These are phyloP conservation scores for Arabis hirsuta DNA, from an alignment of 345 rosid genomes.

Conservation along the genomic window DNA sequence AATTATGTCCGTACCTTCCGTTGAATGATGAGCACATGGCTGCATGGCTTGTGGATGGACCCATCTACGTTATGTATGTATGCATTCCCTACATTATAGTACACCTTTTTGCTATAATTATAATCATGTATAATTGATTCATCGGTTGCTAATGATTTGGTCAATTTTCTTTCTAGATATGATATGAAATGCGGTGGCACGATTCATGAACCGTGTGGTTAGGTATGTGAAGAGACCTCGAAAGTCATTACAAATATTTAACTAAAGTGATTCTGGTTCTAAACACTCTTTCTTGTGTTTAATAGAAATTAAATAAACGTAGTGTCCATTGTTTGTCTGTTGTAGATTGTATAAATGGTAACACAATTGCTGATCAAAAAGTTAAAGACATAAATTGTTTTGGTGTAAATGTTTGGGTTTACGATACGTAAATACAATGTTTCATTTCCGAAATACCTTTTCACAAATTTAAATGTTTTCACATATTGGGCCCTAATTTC, in stretches of 20 bases:
- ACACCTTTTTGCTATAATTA: neutral
- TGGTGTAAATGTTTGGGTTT: neutral
- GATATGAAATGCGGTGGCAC: slow-evolving; percentile 24
- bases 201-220: slow-evolving; percentile 38
- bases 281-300: neutral
- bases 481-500: too few species aligned
- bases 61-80: slow-evolving; percentile 24
- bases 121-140: slow-evolving; percentile 18
- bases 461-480: too few species aligned
- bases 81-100: neutral
- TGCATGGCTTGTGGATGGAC: slow-evolving; percentile 30
- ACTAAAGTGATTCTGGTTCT: neutral
- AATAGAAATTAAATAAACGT: neutral
- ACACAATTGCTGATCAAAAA: neutral
- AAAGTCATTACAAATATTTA: slow-evolving; percentile 3
- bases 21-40: slow-evolving; percentile 33
- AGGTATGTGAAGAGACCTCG: slow-evolving; percentile 8
- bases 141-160: slow-evolving; percentile 30
- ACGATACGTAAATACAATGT: too few species aligned
- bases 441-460: too few species aligned
- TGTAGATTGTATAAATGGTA: neutral
- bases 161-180: slow-evolving; percentile 17
- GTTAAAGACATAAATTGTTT: neutral
- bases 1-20: slow-evolving; percentile 40
- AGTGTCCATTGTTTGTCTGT: neutral